Conservation (phyloP, 2,329 filamentous ascomycete species). For the Rhinocladiella similis region DNA sequence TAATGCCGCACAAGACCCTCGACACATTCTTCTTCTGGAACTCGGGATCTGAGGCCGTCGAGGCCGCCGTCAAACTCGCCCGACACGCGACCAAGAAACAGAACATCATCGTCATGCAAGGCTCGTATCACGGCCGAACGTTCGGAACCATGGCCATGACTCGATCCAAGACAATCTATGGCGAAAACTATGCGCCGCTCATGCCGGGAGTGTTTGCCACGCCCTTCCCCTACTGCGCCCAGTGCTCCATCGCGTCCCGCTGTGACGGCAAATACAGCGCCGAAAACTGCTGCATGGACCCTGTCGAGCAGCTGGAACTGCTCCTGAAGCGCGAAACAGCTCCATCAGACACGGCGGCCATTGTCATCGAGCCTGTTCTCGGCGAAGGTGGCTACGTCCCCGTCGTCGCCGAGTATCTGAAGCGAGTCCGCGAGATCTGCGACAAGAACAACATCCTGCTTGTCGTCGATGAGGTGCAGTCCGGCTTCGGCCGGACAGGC, state of each 20-base stretch:
- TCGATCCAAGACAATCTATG: slow-evolving; percentile 39
- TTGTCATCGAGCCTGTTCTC: slow-evolving; percentile 38
- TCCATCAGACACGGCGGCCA: slow-evolving; percentile 38
- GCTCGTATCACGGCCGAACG: slow-evolving; percentile 39
- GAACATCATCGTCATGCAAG: slow-evolving; percentile 41
- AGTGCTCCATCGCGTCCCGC: slow-evolving; percentile 36
- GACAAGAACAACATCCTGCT: slow-evolving; percentile 46
- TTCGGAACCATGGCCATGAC: slow-evolving; percentile 40
- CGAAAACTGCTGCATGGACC: slow-evolving; percentile 42
- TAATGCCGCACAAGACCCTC: slow-evolving; percentile 39
- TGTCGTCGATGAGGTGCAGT: slow-evolving; percentile 46
- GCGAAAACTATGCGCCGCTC: slow-evolving; percentile 37
- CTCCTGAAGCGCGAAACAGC: slow-evolving; percentile 38
- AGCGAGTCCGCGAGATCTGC: slow-evolving; percentile 42
- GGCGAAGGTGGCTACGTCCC: slow-evolving; percentile 41
- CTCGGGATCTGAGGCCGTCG: slow-evolving; percentile 38
- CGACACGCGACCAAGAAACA: slow-evolving; percentile 39
- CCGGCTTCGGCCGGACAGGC: slow-evolving; percentile 45
- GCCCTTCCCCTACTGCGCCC: slow-evolving; percentile 41
- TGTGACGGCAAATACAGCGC: slow-evolving; percentile 34
- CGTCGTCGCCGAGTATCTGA: slow-evolving; percentile 34
- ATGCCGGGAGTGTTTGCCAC: slow-evolving; percentile 42
- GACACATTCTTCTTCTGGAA: slow-evolving; percentile 45
- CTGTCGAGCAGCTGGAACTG: slow-evolving; percentile 36
- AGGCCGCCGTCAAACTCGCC: slow-evolving; percentile 39